These are phyloP conservation scores for Parmelia sp. DNA, from an alignment of 495 filamentous ascomycete genomes.

Conservation along the genomic window DNA sequence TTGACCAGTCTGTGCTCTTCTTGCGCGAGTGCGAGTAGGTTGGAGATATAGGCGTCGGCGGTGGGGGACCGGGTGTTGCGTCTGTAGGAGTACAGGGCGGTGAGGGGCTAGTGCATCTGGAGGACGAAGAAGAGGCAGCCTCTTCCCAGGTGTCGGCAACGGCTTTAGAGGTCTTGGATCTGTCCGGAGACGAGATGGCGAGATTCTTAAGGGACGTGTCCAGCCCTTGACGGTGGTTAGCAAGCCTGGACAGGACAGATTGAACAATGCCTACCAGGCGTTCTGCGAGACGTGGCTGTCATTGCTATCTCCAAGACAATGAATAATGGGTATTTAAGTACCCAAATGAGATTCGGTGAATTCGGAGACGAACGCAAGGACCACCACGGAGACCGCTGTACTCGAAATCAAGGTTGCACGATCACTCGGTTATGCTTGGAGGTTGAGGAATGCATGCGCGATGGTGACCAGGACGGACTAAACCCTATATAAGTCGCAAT, in stretches of 20 bases:
- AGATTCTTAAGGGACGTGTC: slow-evolving; percentile 43
- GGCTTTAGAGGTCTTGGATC: slow-evolving; percentile 34
- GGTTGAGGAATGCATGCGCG: not conserved
- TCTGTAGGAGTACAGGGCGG: slow-evolving; percentile 30
- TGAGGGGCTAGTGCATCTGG: slow-evolving; percentile 29
- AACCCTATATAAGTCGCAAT: not conserved
- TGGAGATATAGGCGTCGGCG: slow-evolving; percentile 56
- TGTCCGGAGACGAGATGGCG: slow-evolving; percentile 34
- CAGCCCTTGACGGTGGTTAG: slow-evolving; percentile 30
- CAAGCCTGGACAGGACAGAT: not conserved
- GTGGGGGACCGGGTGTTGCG: slow-evolving; percentile 41
- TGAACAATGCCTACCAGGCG: not conserved
- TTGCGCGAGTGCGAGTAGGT: slow-evolving; percentile 34
- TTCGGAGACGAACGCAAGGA: not conserved
- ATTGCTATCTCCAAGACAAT: slow-evolving; percentile 4
- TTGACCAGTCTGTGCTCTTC: slow-evolving; percentile 21
- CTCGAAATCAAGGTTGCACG: not conserved
- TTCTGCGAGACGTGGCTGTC: slow-evolving; percentile 5
- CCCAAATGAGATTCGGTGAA: not conserved
- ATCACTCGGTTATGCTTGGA: not conserved
- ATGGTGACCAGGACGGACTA: not conserved
- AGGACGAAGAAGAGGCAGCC: slow-evolving; percentile 43
- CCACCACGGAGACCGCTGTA: not conserved
- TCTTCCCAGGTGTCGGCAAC: slow-evolving; percentile 86
- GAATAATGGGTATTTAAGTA: not conserved